phyloP scores from a whole-genome alignment of 352 stramenopile genomes.

The Thraustochytrium sp. region DNA sequence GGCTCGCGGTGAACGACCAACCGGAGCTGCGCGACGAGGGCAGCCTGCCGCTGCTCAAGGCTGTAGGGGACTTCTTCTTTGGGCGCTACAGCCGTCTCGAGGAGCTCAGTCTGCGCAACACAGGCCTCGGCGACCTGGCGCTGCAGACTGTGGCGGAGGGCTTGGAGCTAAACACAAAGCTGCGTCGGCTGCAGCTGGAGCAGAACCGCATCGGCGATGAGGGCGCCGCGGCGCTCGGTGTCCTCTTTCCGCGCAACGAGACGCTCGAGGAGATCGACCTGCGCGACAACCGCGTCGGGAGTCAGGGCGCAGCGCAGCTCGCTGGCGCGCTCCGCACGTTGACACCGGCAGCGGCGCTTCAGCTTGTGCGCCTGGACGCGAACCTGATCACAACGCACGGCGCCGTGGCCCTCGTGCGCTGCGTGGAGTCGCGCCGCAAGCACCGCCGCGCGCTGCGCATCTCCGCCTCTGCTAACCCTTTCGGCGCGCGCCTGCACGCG shows the following conservation, averaged over 20 bases:
- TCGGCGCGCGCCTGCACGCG: neutral
- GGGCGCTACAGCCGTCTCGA: constrained; percentile 15
- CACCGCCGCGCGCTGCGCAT: neutral
- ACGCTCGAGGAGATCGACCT: constrained; percentile 67
- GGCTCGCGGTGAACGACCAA: constrained; percentile 23
- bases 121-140: neutral
- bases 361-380: neutral
- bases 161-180: constrained; percentile 53
- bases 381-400: constrained; percentile 12
- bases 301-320: constrained; percentile 64
- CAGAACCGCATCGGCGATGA: constrained; percentile 74
- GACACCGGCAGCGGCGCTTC: neutral
- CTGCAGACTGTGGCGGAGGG: neutral
- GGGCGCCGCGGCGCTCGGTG: constrained; percentile 61
- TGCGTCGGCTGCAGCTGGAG: constrained; percentile 65
- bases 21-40: neutral
- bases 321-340: constrained; percentile 57
- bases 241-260: constrained; percentile 59
- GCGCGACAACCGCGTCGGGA: constrained; percentile 71
- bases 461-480: neutral
- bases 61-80: constrained; percentile 39
- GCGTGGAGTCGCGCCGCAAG: neutral
- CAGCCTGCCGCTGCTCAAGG: neutral
- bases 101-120: constrained; percentile 37
- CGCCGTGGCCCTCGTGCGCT: neutral